These are phyloP conservation scores for Tuber calosporum DNA, from an alignment of 495 filamentous ascomycete genomes.

Conservation along the genomic window DNA sequence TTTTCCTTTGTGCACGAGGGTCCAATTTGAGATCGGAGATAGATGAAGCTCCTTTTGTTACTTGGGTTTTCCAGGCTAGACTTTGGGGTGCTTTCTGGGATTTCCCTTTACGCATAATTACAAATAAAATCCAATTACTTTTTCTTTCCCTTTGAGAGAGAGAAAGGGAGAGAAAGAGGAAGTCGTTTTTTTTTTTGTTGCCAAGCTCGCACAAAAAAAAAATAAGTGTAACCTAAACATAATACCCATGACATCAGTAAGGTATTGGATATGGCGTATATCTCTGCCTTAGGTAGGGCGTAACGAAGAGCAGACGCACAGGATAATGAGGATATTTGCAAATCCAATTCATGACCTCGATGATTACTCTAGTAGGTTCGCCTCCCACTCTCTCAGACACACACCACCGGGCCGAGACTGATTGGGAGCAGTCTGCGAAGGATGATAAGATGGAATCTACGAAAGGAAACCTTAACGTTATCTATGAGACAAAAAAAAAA, in stretches of 20 bases:
- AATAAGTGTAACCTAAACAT: not conserved
- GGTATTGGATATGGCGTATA: not conserved
- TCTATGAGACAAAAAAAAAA: not conserved
- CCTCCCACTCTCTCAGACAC: not conserved
- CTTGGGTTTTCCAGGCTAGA: too few relatives aligned
- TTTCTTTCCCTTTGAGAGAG: too few relatives aligned
- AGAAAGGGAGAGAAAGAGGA: too few relatives aligned
- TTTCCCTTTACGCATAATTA: too few relatives aligned
- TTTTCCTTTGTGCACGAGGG: too few relatives aligned
- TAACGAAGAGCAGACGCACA: not conserved
- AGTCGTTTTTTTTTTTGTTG: too few relatives aligned
- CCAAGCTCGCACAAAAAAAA: too few relatives aligned
- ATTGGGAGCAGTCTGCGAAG: not conserved
- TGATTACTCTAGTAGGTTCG: not conserved
- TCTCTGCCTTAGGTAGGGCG: not conserved
- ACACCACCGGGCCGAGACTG: not conserved
- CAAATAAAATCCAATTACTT: too few relatives aligned
- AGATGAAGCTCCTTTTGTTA: too few relatives aligned
- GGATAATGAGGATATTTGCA: not conserved
- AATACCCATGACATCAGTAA: not conserved
- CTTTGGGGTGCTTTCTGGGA: too few relatives aligned
- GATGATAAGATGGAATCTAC: too few relatives aligned
- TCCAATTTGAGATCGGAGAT: too few relatives aligned
- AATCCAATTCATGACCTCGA: not conserved
- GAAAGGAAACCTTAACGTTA: not conserved